Conservation (phyloP, 1,284 basidiomycete species). For the Ganoderma multipileum region DNA sequence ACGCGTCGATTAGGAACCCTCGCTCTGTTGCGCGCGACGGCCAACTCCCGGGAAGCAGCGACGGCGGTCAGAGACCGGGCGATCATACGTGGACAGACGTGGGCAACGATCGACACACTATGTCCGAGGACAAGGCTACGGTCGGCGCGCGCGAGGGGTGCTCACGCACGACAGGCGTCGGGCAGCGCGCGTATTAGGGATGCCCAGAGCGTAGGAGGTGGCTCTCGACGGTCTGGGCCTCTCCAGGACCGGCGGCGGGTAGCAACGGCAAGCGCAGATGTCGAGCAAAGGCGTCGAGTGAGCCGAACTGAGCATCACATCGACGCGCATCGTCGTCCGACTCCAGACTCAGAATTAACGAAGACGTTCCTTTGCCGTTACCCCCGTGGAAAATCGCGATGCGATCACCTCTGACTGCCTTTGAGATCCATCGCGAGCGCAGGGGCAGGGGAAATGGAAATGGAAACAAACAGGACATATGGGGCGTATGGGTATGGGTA, state of each 20-base stretch:
- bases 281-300: not conserved
- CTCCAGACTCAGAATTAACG: not conserved
- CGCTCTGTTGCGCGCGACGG: constrained; percentile 9
- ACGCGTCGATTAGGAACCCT: constrained; percentile 10
- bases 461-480: not conserved
- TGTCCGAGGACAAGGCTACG: constrained; percentile 8
- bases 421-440: constrained; percentile 2
- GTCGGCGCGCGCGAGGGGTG: not conserved
- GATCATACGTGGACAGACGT: not conserved
- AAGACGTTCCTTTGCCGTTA: not conserved
- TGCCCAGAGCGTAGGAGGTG: not conserved
- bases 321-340: constrained; percentile 1
- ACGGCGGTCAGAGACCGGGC: constrained; percentile 1
- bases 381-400: constrained; percentile 6
- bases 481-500: too few species aligned
- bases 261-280: constrained; percentile 4
- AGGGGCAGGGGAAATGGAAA: not conserved
- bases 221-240: constrained; percentile 13
- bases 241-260: constrained; percentile 9
- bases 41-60: constrained; percentile 19
- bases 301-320: constrained; percentile 10
- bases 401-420: not conserved
- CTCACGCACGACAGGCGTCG: not conserved
- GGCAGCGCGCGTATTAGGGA: not conserved
- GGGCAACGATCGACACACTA: constrained; percentile 5